Conservation (phyloP, 176 grass and related monocot genomes). For the Pontederia paniculata region DNA sequence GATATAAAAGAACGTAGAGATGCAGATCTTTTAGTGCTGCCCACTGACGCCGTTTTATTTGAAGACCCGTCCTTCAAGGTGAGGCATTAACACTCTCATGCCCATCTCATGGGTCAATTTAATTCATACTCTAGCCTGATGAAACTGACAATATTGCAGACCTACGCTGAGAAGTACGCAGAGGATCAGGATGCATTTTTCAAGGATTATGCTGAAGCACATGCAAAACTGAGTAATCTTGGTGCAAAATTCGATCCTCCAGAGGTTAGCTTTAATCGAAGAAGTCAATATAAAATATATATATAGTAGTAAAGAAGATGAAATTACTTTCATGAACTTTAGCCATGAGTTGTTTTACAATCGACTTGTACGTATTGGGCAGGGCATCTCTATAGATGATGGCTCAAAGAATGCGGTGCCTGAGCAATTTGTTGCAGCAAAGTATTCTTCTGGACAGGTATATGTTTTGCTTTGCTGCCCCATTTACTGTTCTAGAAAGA, state of each 20-base stretch:
- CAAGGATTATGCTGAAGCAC: constrained; percentile 76
- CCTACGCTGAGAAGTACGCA: constrained; percentile 72
- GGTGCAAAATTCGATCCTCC: constrained; percentile 71
- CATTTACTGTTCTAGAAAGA: constrained; percentile 16
- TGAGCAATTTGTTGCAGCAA: constrained; percentile 42
- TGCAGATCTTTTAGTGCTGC: constrained; percentile 77
- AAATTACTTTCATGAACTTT: neutral
- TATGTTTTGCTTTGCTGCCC: neutral
- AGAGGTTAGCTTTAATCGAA: constrained; percentile 31
- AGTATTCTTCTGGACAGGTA: constrained; percentile 49
- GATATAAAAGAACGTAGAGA: constrained; percentile 87
- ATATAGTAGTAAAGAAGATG: neutral
- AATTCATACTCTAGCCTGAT: neutral
- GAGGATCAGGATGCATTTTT: constrained; percentile 72
- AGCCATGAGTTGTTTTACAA: neutral
- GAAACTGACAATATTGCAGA: constrained; percentile 27
- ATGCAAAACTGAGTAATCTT: constrained; percentile 89
- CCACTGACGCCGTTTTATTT: constrained; percentile 84
- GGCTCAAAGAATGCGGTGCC: constrained; percentile 23
- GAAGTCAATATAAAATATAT: neutral
- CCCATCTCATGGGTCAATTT: too few relatives aligned
- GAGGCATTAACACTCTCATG: neutral
- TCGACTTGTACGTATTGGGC: constrained; percentile 16
- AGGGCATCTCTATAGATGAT: constrained; percentile 70
- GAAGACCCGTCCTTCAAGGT: constrained; percentile 88